phyloP scores from a whole-genome alignment of 2,329 filamentous ascomycete species.

The Rasamsonia emersonii region DNA sequence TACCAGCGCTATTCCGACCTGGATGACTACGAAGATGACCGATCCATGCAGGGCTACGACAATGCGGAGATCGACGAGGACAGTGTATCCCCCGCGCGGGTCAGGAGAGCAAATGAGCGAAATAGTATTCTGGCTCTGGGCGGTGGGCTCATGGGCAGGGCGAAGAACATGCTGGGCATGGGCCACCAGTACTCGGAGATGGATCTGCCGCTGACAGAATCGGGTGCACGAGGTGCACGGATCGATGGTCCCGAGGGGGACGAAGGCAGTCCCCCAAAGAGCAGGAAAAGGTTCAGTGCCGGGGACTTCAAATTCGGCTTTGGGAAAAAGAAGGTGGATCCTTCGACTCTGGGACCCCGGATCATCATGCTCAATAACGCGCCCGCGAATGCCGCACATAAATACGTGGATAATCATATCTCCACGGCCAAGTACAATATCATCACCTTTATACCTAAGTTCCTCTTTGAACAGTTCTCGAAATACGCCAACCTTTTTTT shows the following conservation, averaged over 20 bases:
- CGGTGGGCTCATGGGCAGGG: conserved; percentile 74
- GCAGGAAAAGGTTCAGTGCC: conserved; percentile 55
- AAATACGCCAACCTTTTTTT: conserved; percentile 99
- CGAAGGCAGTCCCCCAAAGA: conserved; percentile 34
- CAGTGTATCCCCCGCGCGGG: conserved; percentile 38
- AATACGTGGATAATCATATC: conserved; percentile 92
- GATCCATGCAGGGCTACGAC: conserved; percentile 63
- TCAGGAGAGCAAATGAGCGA: conserved; percentile 59
- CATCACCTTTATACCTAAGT: conserved; percentile 89
- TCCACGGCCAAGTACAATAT: conserved; percentile 97
- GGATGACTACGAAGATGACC: conserved; percentile 74
- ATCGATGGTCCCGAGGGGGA: conserved; percentile 38
- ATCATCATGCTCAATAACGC: conserved; percentile 96
- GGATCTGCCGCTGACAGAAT: conserved; percentile 89
- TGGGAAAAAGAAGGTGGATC: conserved; percentile 73
- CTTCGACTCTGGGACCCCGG: conserved; percentile 80
- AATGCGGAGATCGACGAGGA: conserved; percentile 56
- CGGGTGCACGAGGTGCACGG: conserved; percentile 44
- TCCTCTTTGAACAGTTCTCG: conserved; percentile 95
- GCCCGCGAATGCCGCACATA: conserved; percentile 78
- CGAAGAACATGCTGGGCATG: conserved; percentile 88
- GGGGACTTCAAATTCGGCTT: conserved; percentile 90
- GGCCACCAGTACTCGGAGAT: conserved; percentile 86
- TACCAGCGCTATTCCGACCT: conserved; percentile 88
- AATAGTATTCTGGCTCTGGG: conserved; percentile 85